Evolutionary conservation across 192 early-diverging fungal species (phyloP).

Genomic region (Glomus cerebriforme): DNA sequence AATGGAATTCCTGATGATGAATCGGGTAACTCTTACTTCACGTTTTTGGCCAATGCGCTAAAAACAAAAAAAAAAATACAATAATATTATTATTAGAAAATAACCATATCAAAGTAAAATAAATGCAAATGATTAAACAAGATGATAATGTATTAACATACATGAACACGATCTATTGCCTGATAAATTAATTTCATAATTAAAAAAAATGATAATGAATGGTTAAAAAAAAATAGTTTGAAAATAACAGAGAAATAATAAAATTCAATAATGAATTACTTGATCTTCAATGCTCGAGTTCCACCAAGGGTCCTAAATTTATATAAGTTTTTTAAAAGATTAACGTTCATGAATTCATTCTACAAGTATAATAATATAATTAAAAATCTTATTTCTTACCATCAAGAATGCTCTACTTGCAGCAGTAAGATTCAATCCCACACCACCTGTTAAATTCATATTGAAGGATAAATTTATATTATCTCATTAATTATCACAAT

Average conservation of each 20-base stretch:
- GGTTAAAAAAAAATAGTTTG: neutral
- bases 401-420: constrained; percentile 71
- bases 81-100: neutral
- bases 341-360: too few relatives aligned
- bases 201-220: neutral
- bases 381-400: constrained; percentile 40
- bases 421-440: constrained; percentile 76
- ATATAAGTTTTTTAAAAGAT: too few relatives aligned
- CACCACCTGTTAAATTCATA: constrained; percentile 41
- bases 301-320: constrained; percentile 70
- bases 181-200: constrained; percentile 42
- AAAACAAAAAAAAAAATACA: neutral
- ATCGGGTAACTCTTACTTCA: constrained; percentile 66
- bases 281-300: constrained; percentile 68
- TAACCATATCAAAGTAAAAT: neutral
- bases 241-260: neutral
- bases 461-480: neutral
- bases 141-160: neutral
- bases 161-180: constrained; percentile 80
- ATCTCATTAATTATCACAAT: neutral
- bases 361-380: too few relatives aligned
- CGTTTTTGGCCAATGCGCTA: constrained; percentile 68
- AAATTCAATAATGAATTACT: neutral
- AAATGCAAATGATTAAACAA: too few relatives aligned
- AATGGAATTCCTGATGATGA: constrained; percentile 70